Evolutionary conservation across 1,139 yeast species (phyloP).

Genomic region (Debaryomyces coudertii): DNA sequence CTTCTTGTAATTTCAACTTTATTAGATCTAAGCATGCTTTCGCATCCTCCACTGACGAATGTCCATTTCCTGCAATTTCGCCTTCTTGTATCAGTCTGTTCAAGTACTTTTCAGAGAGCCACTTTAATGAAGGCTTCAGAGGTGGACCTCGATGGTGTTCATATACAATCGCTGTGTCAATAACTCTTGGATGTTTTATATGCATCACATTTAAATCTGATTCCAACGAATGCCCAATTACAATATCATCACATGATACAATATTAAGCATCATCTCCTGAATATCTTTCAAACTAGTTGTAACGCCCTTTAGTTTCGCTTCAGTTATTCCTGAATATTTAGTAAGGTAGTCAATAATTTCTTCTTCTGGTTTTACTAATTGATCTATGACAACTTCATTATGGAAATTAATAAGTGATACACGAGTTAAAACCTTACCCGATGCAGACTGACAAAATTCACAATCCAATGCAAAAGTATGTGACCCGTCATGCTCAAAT

Average conservation of each 20-base stretch:
- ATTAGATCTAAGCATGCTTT: slow-evolving; percentile 77
- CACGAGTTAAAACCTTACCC: slow-evolving; percentile 74
- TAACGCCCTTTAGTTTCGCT: slow-evolving; percentile 61
- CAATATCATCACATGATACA: slow-evolving; percentile 51
- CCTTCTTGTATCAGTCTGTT: slow-evolving; percentile 62
- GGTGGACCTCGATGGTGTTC: slow-evolving; percentile 84
- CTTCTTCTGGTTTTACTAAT: slow-evolving; percentile 73
- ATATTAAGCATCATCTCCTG: slow-evolving; percentile 55
- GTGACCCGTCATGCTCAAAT: slow-evolving; percentile 58
- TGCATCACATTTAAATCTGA: slow-evolving; percentile 65
- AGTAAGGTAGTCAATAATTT: slow-evolving; percentile 79
- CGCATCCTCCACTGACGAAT: slow-evolving; percentile 88
- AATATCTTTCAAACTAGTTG: slow-evolving; percentile 67
- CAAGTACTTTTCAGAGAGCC: slow-evolving; percentile 61
- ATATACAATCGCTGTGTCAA: slow-evolving; percentile 67
- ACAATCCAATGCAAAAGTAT: slow-evolving; percentile 83
- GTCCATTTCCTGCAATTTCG: slow-evolving; percentile 60
- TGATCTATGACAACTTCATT: slow-evolving; percentile 66
- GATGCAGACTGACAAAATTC: slow-evolving; percentile 77
- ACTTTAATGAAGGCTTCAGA: slow-evolving; percentile 72
- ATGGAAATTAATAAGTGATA: slow-evolving; percentile 70
- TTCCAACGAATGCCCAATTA: slow-evolving; percentile 76
- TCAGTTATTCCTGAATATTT: slow-evolving; percentile 84
- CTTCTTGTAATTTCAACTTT: slow-evolving; percentile 67
- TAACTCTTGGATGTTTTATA: slow-evolving; percentile 62